These are phyloP conservation scores for Starmera dryadoides DNA, from an alignment of 805 yeast species.

Conservation along the genomic window DNA sequence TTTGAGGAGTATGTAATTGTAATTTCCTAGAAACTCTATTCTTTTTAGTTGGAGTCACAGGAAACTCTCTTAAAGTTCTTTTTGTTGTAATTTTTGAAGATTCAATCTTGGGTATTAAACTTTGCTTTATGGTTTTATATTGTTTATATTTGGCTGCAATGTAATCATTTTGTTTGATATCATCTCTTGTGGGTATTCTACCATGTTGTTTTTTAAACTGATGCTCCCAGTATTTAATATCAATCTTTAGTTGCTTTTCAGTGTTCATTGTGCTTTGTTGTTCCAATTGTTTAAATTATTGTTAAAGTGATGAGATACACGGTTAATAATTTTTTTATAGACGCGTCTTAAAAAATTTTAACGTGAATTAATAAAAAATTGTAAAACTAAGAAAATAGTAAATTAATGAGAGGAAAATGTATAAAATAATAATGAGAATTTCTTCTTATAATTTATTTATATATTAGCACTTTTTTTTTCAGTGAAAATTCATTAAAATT, in stretches of 20 bases:
- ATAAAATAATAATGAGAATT: too few species aligned
- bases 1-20: conserved; percentile 14
- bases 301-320: too few species aligned
- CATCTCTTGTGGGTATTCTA: conserved; percentile 39
- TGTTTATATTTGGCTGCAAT: conserved; percentile 27
- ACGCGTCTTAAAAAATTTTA: too few species aligned
- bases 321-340: too few species aligned
- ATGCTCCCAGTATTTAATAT: conserved; percentile 52
- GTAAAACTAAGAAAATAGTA: too few species aligned
- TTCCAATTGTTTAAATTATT: too few species aligned
- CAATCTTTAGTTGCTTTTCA: conserved; percentile 26
- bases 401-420: too few species aligned
- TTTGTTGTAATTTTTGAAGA: not conserved
- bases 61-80: not conserved
- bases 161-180: conserved; percentile 33
- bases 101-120: not conserved
- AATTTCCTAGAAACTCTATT: conserved; percentile 1
- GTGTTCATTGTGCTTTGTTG: not conserved
- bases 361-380: too few species aligned
- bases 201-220: conserved; percentile 30
- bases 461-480: too few species aligned
- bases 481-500: too few species aligned
- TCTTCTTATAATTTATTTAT: too few species aligned
- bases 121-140: conserved; percentile 22
- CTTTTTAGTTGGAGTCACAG: not conserved